A percentile compares a stretch with the other conserved stretches of the same genome.
These are phyloP conservation scores for Halophytophthora batemanensis DNA, from an alignment of 352 stramenopile species.

Conservation along the genomic window DNA sequence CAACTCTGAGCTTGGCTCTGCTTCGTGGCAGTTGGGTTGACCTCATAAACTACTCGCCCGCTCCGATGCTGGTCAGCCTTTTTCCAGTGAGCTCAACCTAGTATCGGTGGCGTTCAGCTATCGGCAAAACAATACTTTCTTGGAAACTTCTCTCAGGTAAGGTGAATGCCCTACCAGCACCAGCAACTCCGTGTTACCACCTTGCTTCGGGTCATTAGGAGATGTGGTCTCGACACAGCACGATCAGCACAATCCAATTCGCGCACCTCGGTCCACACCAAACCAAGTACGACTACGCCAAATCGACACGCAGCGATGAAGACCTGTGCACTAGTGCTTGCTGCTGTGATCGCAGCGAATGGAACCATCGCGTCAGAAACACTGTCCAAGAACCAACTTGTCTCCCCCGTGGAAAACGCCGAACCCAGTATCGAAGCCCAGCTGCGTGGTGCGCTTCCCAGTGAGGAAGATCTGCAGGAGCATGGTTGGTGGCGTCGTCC, in stretches of 20 bases:
- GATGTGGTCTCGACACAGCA: neutral
- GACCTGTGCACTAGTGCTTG: neutral
- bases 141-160: neutral
- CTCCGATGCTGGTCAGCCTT: no score
- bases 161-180: neutral
- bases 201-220: no score
- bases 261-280: neutral
- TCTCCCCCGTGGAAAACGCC: neutral
- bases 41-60: no score
- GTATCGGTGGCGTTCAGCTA: no score
- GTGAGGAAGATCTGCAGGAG: neutral
- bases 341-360: neutral
- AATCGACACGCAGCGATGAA: neutral
- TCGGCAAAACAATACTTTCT: no score
- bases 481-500: neutral
- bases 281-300: neutral
- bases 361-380: neutral
- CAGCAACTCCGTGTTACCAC: neutral
- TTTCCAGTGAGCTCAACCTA: no score
- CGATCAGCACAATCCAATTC: neutral
- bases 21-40: no score
- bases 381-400: neutral
- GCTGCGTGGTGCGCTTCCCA: neutral
- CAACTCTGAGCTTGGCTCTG: no score
- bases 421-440: neutral